Percentiles rank a stretch among this genome's conserved stretches.
phyloP scores from a whole-genome alignment of 2,329 filamentous ascomycete genomes.

The Calonectria henricotiae region DNA sequence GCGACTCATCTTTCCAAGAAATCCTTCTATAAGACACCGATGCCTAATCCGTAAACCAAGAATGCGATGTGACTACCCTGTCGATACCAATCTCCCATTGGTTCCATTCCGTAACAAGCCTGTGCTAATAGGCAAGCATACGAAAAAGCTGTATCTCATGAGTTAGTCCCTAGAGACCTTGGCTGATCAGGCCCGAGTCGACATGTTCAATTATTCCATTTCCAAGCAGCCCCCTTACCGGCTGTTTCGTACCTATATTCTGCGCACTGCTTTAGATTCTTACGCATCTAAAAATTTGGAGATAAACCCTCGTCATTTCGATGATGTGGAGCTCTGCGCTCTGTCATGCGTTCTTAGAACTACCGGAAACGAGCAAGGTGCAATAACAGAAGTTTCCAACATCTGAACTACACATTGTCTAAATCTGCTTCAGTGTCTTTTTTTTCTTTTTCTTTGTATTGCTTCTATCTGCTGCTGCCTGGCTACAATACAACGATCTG shows the following conservation, averaged over 20 bases:
- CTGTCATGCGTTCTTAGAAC: not conserved
- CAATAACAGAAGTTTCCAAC: not conserved
- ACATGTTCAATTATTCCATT: conserved; percentile 11
- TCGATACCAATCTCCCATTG: too few species aligned
- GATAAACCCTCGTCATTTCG: conserved; percentile 5
- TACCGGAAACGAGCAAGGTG: not conserved
- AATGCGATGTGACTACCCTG: too few species aligned
- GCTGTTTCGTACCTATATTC: not conserved
- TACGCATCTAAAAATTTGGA: not conserved
- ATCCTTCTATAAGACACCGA: too few species aligned
- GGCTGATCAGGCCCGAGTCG: not conserved
- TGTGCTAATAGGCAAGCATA: too few species aligned
- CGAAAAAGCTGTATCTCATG: not conserved
- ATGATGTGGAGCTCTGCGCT: not conserved
- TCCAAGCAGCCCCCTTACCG: conserved; percentile 11
- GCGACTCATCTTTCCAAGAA: too few species aligned
- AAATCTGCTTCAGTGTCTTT: not conserved
- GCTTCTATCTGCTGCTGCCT: too few species aligned
- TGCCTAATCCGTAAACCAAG: too few species aligned
- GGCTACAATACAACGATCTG: too few species aligned
- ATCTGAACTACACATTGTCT: conserved; percentile 1
- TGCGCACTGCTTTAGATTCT: not conserved
- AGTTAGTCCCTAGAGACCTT: not conserved
- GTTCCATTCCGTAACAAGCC: too few species aligned
- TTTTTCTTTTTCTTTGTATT: too few species aligned